These are phyloP conservation scores for Jaapia argillacea DNA, from an alignment of 768 basidiomycete genomes.

Conservation along the genomic window DNA sequence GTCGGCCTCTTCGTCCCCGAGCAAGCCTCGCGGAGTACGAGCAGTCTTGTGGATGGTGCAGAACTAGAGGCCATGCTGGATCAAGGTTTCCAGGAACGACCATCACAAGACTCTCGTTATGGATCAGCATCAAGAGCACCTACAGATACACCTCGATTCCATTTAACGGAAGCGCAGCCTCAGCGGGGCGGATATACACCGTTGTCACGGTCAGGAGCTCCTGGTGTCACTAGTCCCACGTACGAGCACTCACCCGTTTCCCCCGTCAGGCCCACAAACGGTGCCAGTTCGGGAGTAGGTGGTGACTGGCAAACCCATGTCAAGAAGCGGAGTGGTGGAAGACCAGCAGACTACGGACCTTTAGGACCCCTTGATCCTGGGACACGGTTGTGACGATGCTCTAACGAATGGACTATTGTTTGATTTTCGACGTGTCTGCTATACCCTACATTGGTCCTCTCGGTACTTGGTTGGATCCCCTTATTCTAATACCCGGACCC, in stretches of 20 bases:
- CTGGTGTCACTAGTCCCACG: conserved; percentile 15
- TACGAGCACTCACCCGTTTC: conserved; percentile 20
- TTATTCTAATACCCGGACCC: not conserved
- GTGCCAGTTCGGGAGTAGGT: conserved; percentile 23
- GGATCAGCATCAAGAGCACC: conserved; percentile 22
- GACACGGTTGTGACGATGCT: conserved; percentile 11
- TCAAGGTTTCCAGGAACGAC: conserved; percentile 73
- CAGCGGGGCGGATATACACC: conserved; percentile 47
- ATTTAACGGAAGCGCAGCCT: conserved; percentile 45
- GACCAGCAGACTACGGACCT: conserved; percentile 32
- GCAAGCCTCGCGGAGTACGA: conserved; percentile 24
- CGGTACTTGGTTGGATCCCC: not conserved
- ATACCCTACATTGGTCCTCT: not conserved
- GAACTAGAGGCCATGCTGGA: conserved; percentile 93
- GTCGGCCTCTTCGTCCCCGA: conserved; percentile 48
- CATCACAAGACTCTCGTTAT: conserved; percentile 33
- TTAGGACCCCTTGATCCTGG: conserved; percentile 32
- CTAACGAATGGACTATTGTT: not conserved
- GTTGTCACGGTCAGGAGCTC: conserved; percentile 40
- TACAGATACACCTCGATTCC: conserved; percentile 34
- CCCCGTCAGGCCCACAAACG: conserved; percentile 19
- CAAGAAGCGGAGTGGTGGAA: conserved; percentile 30
- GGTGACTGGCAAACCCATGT: conserved; percentile 27
- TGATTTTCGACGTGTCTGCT: not conserved
- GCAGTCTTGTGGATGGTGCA: conserved; percentile 49